Evolutionary conservation across 176 grass and related monocot genomes (phyloP), one percentile per base, ranked within the genome.

Genomic region (Bolboschoenus planiculmis): DNA sequence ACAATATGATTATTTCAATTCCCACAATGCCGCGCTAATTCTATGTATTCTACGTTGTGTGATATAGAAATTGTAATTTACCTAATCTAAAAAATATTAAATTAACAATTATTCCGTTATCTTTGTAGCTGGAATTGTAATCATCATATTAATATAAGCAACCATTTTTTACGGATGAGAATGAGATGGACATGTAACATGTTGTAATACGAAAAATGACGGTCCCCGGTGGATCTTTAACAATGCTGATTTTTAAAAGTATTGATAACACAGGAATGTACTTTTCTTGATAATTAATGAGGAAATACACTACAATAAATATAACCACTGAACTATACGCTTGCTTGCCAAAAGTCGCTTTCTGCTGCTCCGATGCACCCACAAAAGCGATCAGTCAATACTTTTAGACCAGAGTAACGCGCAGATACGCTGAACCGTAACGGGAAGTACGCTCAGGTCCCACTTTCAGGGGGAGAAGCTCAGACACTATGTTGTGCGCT

Each of bases 261-360:
- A 42, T 26, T 71, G 36, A 71, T 71, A 42, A 24, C 66, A 71
- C 37, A 71, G 36, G 23, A 71, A 71, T 71, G 37, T 71, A 40
- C 36, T 44, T 43, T 43, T 42, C 20, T 4, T 43, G 4, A 71
- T 71, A 43, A 24, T 43, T 8, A 43, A 44, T 43, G 20, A 21
- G 20, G 20, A 18, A 71, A 40, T 71, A 23, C 37, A 70, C 40
- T 70, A 23, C 62, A 80, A 59, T 80, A 80, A 60, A 80, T 80
- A 80, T 5, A 39, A 60, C 23, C 30, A 80, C 54, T 80, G 78
- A 44, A 59, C 34, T 59, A 51, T 79, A 79, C 31, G 75, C 77
- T 57, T 50, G 77, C 51, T 59, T 29, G 77, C 77, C 20, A 80
- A 79, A 61, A 81, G 79, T 81, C 79, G 34, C 79, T 81, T 81